phyloP scores from a whole-genome alignment of 2,329 filamentous ascomycete genomes.

The Cladophialophora bantiana region DNA sequence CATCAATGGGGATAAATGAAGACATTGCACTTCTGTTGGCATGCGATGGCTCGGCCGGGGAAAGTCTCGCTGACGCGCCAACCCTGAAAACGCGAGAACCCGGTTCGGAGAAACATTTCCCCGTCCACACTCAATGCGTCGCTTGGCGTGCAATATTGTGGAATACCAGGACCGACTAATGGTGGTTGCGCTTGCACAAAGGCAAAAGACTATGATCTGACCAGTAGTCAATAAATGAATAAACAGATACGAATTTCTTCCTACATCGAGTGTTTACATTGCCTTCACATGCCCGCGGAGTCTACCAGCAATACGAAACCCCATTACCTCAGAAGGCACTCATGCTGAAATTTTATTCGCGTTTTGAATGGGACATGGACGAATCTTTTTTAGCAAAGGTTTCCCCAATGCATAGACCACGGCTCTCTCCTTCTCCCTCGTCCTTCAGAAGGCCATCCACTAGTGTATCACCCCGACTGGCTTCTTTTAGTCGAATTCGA shows the following conservation, averaged over 20 bases:
- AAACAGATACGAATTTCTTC: not conserved
- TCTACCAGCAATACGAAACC: not conserved
- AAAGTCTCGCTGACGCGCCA: slow-evolving; percentile 15
- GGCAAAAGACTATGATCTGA: not conserved
- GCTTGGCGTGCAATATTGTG: slow-evolving; percentile 2
- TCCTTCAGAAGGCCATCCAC: not conserved
- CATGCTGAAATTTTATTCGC: not conserved
- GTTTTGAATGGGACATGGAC: not conserved
- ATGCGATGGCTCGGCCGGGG: not conserved
- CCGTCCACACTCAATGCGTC: not conserved
- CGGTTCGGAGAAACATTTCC: slow-evolving; percentile 5
- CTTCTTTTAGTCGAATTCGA: not conserved
- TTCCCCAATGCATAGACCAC: not conserved
- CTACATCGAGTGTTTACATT: not conserved
- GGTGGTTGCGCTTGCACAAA: not conserved
- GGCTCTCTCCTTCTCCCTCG: not conserved
- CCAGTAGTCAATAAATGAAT: not conserved
- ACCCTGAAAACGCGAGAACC: slow-evolving; percentile 12
- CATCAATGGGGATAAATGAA: not conserved
- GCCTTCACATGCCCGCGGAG: not conserved
- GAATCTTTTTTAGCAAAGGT: not conserved
- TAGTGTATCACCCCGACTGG: not conserved
- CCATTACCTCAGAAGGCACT: not conserved
- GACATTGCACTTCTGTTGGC: not conserved
- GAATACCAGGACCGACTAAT: not conserved